Evolutionary conservation across 139 green algal genomes (phyloP).

Genomic region (Chlorella sorokiniana): DNA sequence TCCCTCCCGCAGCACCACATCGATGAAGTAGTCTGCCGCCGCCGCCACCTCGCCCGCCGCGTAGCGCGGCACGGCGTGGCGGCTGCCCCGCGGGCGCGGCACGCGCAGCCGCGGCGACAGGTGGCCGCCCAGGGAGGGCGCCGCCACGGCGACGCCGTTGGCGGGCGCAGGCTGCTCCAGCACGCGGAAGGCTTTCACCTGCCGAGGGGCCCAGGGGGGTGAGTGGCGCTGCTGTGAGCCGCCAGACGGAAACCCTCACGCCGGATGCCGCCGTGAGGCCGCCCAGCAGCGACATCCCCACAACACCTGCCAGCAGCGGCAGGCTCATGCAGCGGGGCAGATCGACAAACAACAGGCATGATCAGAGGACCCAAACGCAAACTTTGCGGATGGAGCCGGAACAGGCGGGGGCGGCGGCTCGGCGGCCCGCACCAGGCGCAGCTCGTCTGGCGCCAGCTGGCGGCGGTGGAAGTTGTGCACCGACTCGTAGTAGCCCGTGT

Average conservation of each 20-base stretch:
- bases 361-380: too few species aligned
- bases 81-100: constrained; percentile 2
- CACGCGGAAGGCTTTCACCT: constrained; percentile 50
- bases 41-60: not conserved
- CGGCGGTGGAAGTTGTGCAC: constrained; percentile 30
- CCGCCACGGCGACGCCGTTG: constrained; percentile 11
- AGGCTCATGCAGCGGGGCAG: not conserved
- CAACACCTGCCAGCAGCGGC: too few species aligned
- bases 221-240: not conserved
- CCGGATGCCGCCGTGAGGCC: too few species aligned
- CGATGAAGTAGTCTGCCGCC: not conserved
- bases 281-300: too few species aligned
- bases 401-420: not conserved
- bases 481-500: constrained; percentile 55
- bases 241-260: too few species aligned
- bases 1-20: not conserved
- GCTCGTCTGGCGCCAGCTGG: constrained; percentile 43
- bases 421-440: constrained; percentile 49
- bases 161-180: constrained; percentile 38
- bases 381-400: not conserved
- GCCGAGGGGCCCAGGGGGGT: not conserved
- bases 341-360: not conserved
- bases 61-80: constrained; percentile 21
- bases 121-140: constrained; percentile 16
- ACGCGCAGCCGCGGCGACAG: constrained; percentile 22